Evolutionary conservation across 495 filamentous ascomycete species (phyloP), one percentile per base, ranked within the genome.

Genomic region (Articulospora tetracladia): DNA sequence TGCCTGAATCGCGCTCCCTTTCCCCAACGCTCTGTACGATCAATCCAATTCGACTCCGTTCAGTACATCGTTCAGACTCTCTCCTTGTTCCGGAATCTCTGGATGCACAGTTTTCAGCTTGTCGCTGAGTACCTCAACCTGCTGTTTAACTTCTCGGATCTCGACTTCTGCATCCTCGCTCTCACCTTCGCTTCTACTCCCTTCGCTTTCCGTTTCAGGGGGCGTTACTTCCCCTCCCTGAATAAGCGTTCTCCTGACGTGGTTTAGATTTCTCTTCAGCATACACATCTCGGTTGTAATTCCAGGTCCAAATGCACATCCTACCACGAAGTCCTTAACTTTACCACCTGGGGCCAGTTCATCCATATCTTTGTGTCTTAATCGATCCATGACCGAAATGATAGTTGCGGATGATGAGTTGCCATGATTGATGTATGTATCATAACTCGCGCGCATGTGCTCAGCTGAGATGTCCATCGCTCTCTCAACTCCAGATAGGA

Each of bases 261-360:
- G 62, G n/a, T 30, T 60, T 49, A 70, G 46, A 57, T 64, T 63
- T 30, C 82, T 71, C 69, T 75, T 79, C 47, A 86, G 63, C 63
- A 86, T 70, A 64, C 81, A 81, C 81, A 86, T 86, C 74, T 88
- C 86, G 28, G 86, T 72, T 20, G 77, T 63, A 28, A 89, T 81
- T 1, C 86, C 85, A 0, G 86, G 86, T 4, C 86, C 86, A 70
- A 88, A 89, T 19, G 83, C 83, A 55, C 80, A 82, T 0, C 81
- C 84, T n/a, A 86, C 78, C 20, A 88, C 76, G 39, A 84, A 74
- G 48, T 86, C 80, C 52, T 72, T 75, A 0, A 66, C 73, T 61
- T 67, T 73, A 23, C 67, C 77, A 11, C 55, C 76, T 0, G 78
- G 79, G 8, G 78, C 74, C 13, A 78, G 11, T 7, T 68, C 71